Evolutionary conservation across 139 green algal species (phyloP).

Genomic region (Tetraselmis chui): DNA sequence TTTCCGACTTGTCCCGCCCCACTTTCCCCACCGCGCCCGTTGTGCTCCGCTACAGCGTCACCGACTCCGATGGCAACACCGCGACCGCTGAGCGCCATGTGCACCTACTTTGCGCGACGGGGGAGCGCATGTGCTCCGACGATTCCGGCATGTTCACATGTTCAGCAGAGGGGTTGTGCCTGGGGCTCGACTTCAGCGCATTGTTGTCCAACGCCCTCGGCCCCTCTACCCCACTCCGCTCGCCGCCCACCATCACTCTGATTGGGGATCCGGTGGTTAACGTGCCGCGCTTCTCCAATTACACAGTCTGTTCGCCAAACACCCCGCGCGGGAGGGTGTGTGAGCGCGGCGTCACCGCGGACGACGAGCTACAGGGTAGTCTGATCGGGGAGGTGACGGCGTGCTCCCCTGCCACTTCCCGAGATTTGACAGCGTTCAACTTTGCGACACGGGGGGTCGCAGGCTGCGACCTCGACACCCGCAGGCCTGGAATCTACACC

Average conservation of each 20-base stretch:
- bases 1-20: neutral
- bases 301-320: neutral
- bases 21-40: neutral
- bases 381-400: too few species aligned
- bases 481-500: neutral
- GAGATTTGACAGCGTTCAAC: too few species aligned
- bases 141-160: neutral
- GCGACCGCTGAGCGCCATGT: neutral
- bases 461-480: neutral
- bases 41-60: neutral
- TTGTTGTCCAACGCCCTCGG: neutral
- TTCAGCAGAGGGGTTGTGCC: neutral
- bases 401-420: too few species aligned
- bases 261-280: neutral
- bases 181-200: neutral
- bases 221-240: neutral
- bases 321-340: neutral
- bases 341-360: neutral
- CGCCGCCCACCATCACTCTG: neutral
- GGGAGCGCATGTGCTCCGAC: neutral
- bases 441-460: neutral
- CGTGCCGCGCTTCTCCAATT: neutral
- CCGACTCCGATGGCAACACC: neutral
- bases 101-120: neutral
- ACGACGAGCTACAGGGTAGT: too few species aligned